Base-by-base conservation (phyloP, 306 rosid species). In the Sechiopsis laciniata region DNA sequence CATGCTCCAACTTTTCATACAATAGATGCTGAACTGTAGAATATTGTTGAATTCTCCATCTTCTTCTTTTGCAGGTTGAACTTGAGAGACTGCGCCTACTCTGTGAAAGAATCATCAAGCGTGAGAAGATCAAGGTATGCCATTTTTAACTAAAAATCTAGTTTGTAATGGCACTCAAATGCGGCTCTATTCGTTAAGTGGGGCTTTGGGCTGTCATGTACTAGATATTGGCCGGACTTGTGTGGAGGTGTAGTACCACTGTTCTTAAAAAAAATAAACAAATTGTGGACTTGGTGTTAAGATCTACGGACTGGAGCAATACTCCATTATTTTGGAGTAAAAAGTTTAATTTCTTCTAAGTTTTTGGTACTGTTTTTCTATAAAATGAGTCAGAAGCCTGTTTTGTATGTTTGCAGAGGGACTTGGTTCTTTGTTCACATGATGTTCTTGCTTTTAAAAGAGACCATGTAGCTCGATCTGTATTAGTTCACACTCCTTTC, bases 81-180 rank as follows among this genome's bases (percentile, higher is more conserved):
- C 81, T 95, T 67, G 99, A 95, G 88, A 91, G 90, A 81, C 76
- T 95, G 65, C 97, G 99, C 19, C 91, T 95, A 76, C 94, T 95
- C 29, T 95, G 99, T 21, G 99, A 95, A 75, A 89, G 99, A 82
- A 89, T 95, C 75, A 87, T 91, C 80, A 95, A 84, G 83, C 92
- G 99, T 58, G 99, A 95, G 76, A 95, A 95, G 79, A 77, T 89
- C 70, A 95, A 95, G 99, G 99, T 95, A 77, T 76, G 70, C 21
- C 51, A 60, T 29, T 72, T 67, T 40, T 45, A 46, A 32, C 46
- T 8, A 8, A 22, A 32, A 24, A 70, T 22, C 21, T 8, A 48
- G 0, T 37, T 77, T 58, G 32, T 12, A 29, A 10, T 72, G 48
- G 50, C 22, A 8, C 5, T 65, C n/a, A 40, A 42, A n/a, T 11